Conservation (phyloP, 257 asterid species). For the Eucommia ulmoides region DNA sequence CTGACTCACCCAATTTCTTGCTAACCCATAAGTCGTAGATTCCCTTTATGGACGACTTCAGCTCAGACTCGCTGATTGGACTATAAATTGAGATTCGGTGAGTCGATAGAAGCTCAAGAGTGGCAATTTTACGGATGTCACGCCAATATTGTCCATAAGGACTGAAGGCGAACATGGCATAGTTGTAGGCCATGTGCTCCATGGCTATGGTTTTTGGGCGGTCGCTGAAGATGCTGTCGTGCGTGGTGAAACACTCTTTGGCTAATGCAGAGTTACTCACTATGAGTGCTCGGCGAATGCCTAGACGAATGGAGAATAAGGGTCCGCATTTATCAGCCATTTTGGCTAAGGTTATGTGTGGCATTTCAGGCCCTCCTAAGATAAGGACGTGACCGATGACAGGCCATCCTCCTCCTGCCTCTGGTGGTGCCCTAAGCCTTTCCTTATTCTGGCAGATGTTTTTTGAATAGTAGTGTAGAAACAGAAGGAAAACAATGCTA, state of each 20-base stretch:
- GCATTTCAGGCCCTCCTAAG: constrained; percentile 8
- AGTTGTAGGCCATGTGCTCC: constrained; percentile 11
- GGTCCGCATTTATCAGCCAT: constrained; percentile 13
- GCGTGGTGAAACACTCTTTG: constrained; percentile 13
- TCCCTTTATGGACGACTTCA: constrained; percentile 14
- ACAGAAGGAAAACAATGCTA: too few species aligned
- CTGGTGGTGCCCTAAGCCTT: constrained; percentile 9
- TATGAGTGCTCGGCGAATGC: constrained; percentile 9
- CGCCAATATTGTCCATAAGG: constrained; percentile 60
- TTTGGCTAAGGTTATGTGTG: neutral
- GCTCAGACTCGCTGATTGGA: constrained; percentile 28
- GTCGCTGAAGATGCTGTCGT: constrained; percentile 10
- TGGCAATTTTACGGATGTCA: constrained; percentile 31
- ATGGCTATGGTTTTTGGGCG: constrained; percentile 10
- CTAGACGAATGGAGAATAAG: constrained; percentile 4
- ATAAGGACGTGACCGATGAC: constrained; percentile 21
- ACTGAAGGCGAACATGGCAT: constrained; percentile 17
- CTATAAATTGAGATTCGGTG: constrained; percentile 24
- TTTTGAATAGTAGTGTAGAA: too few species aligned
- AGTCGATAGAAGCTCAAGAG: constrained; percentile 28
- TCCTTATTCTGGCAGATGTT: too few species aligned
- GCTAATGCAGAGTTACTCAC: constrained; percentile 11
- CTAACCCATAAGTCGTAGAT: constrained; percentile 10
- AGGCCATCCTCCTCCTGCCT: constrained; percentile 23
- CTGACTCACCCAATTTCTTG: neutral